A percentile compares a stretch with the other conserved stretches of the same genome.
phyloP scores from a whole-genome alignment of 192 early-diverging fungal species.

The Spizellomyces sp. region DNA sequence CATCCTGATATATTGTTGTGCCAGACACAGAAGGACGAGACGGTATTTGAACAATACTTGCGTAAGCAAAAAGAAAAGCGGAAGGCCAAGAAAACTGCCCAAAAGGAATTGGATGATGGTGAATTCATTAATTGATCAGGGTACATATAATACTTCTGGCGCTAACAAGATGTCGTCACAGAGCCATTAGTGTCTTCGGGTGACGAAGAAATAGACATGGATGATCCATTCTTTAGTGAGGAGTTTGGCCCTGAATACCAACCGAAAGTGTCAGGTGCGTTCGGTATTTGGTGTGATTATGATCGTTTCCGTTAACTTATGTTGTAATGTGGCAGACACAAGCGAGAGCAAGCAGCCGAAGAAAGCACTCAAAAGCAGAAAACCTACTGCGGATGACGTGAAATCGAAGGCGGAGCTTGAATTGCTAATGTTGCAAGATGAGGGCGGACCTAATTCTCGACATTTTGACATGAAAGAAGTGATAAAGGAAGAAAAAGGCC shows the following conservation, averaged over 20 bases:
- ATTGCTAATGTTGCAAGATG: constrained; percentile 74
- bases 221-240: constrained; percentile 43
- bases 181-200: constrained; percentile 22
- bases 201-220: constrained; percentile 20
- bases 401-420: constrained; percentile 75
- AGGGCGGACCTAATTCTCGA: constrained; percentile 44
- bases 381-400: constrained; percentile 17
- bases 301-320: background rate
- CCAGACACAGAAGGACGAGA: constrained; percentile 69
- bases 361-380: background rate
- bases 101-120: constrained; percentile 31
- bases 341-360: constrained; percentile 1
- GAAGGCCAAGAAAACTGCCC: constrained; percentile 50
- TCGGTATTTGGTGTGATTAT: background rate
- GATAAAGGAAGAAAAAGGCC: constrained; percentile 78
- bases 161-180: background rate
- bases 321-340: background rate
- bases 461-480: constrained; percentile 91
- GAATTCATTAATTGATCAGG: background rate
- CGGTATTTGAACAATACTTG: constrained; percentile 79
- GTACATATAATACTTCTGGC: too few relatives aligned
- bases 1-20: constrained; percentile 7
- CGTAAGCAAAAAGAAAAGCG: constrained; percentile 84
- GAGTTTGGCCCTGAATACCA: constrained; percentile 28
- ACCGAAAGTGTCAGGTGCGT: constrained; percentile 7